Evolutionary conservation across 2,329 filamentous ascomycete species (phyloP).

Genomic region (Epichloe glyceriae): DNA sequence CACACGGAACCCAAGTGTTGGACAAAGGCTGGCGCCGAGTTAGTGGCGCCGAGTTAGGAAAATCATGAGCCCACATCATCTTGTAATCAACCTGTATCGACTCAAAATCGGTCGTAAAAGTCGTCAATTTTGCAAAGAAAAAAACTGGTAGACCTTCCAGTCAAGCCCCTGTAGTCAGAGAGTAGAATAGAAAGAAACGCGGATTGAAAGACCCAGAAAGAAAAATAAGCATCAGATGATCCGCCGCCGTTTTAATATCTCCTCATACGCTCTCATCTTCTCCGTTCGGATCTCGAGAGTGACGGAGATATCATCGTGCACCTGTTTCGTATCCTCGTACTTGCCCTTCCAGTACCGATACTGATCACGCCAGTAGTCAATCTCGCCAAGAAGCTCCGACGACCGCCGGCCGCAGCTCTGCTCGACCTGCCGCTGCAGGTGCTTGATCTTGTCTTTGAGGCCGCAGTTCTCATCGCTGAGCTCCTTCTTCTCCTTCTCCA

Average conservation of each 20-base stretch:
- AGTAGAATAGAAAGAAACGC: background rate
- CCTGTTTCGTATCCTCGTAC: slow-evolving; percentile 15
- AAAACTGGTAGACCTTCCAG: too few relatives aligned
- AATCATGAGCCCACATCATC: too few relatives aligned
- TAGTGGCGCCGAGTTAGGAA: too few relatives aligned
- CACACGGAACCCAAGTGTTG: too few relatives aligned
- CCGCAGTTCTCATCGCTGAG: slow-evolving; percentile 21
- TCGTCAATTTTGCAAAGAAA: too few relatives aligned
- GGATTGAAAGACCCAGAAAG: background rate
- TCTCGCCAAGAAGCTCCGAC: slow-evolving; percentile 19
- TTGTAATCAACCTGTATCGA: too few relatives aligned
- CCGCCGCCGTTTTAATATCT: slow-evolving; percentile 19
- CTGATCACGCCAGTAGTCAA: slow-evolving; percentile 22
- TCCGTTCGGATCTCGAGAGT: slow-evolving; percentile 18
- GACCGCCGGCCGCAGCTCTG: slow-evolving; percentile 19
- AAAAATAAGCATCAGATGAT: slow-evolving; percentile 11
- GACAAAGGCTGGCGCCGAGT: too few relatives aligned
- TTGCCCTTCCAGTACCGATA: slow-evolving; percentile 19
- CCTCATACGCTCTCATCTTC: slow-evolving; percentile 22
- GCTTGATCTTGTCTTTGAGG: slow-evolving; percentile 20
- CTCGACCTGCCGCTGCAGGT: slow-evolving; percentile 22
- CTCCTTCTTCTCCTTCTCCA: slow-evolving; percentile 23
- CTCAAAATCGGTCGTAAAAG: too few relatives aligned
- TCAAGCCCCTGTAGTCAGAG: too few relatives aligned
- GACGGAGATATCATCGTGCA: slow-evolving; percentile 17